Evolutionary conservation across 139 green algal genomes (phyloP).

Genomic region (Protoeuglena noctilucae): DNA sequence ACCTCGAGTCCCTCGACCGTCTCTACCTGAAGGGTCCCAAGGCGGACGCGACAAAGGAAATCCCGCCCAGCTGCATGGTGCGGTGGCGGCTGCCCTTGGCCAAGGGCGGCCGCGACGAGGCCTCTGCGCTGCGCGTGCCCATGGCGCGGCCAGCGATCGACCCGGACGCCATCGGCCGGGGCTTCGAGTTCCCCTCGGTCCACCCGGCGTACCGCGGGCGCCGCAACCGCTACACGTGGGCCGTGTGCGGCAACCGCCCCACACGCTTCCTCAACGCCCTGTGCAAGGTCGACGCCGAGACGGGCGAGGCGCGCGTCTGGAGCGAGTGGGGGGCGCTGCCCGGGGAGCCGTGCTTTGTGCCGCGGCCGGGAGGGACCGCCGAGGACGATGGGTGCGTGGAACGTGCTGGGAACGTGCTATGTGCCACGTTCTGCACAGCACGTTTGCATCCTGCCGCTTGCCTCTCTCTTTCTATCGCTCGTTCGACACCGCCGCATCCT

Average conservation of each 20-base stretch:
- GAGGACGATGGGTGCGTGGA: neutral
- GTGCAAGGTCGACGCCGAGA: neutral
- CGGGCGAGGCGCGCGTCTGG: neutral
- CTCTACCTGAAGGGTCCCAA: neutral
- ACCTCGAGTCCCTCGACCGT: neutral
- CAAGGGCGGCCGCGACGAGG: too few relatives aligned
- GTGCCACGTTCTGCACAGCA: too few relatives aligned
- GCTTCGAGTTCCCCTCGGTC: neutral
- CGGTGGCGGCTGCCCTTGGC: neutral
- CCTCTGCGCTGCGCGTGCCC: too few relatives aligned
- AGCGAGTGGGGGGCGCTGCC: neutral
- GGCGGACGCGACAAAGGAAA: neutral
- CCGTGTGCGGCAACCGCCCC: neutral
- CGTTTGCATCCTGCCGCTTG: too few relatives aligned
- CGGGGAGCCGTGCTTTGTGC: neutral
- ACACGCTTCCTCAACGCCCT: neutral
- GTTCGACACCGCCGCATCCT: too few relatives aligned
- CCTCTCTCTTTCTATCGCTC: too few relatives aligned
- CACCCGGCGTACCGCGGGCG: neutral
- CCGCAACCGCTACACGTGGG: neutral
- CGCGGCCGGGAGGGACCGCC: neutral
- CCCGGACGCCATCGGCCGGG: too few relatives aligned
- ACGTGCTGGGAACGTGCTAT: too few relatives aligned
- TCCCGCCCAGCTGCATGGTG: neutral
- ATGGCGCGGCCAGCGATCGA: too few relatives aligned